Evolutionary conservation across 164 flowering plant species (phyloP).

Genomic region (Aristolochia contorta): DNA sequence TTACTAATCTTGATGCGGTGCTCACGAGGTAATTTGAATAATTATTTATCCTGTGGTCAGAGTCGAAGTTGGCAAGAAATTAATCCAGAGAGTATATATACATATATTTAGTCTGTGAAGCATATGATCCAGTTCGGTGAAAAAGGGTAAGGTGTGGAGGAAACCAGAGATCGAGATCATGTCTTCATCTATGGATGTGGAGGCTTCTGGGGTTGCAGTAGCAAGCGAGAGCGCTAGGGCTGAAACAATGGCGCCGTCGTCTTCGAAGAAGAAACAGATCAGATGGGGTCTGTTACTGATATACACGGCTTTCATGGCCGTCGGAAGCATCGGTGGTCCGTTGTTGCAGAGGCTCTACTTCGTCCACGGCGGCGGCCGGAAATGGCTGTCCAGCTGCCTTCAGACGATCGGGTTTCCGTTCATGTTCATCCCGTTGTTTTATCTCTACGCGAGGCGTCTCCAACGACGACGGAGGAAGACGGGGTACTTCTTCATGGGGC

Average conservation of each 20-base stretch:
- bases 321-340: slow-evolving; percentile 17
- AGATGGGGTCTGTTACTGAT: slow-evolving; percentile 2
- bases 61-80: too few relatives aligned
- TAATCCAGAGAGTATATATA: too few relatives aligned
- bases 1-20: too few relatives aligned
- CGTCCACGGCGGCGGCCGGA: slow-evolving; percentile 22
- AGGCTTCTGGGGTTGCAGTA: not conserved
- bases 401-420: slow-evolving; percentile 18
- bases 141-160: not conserved
- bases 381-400: slow-evolving; percentile 22
- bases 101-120: too few relatives aligned
- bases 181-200: slow-evolving; percentile 3
- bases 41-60: too few relatives aligned
- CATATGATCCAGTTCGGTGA: not conserved
- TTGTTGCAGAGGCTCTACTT: slow-evolving; percentile 18
- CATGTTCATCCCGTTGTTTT: slow-evolving; percentile 11
- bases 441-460: slow-evolving; percentile 10
- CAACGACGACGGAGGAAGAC: not conserved
- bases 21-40: too few relatives aligned
- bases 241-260: not conserved
- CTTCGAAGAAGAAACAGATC: not conserved
- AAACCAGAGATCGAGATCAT: not conserved
- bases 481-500: not conserved
- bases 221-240: not conserved
- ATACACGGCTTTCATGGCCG: slow-evolving; percentile 4